A percentile compares a stretch with the other conserved stretches of the same genome.
Conservation (phyloP, 768 basidiomycete genomes). For the Tylopilus cervinicoccineus region DNA sequence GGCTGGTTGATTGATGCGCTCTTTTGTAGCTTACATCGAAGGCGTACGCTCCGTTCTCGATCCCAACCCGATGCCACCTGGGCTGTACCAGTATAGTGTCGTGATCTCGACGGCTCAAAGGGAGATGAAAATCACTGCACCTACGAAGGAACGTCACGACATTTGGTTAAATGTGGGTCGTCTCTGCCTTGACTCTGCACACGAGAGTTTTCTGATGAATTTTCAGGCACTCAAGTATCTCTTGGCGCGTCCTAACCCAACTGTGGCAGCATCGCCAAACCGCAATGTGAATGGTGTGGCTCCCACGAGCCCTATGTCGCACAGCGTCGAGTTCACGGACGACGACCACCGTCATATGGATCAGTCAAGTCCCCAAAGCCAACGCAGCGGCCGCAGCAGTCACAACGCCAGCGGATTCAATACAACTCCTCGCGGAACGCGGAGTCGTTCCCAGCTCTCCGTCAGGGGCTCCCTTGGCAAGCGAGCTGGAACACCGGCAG, state of each 20-base stretch:
- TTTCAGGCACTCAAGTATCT: constrained; percentile 87
- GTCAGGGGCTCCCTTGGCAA: constrained; percentile 71
- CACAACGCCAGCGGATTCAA: constrained; percentile 64
- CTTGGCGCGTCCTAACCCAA: constrained; percentile 62
- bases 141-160: constrained; percentile 92
- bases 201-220: constrained; percentile 7
- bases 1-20: constrained; percentile 1
- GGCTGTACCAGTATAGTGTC: constrained; percentile 88
- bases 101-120: constrained; percentile 89
- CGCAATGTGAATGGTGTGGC: constrained; percentile 31
- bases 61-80: constrained; percentile 94
- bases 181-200: constrained; percentile 5
- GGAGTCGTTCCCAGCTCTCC: constrained; percentile 78
- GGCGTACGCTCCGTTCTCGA: constrained; percentile 90
- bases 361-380: constrained; percentile 67
- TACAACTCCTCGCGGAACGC: constrained; percentile 71
- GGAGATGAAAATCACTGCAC: constrained; percentile 99
- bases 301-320: constrained; percentile 49
- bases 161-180: constrained; percentile 86
- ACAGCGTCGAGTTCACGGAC: constrained; percentile 41
- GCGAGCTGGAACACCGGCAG: constrained; percentile 85
- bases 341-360: constrained; percentile 46
- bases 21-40: constrained; percentile 78
- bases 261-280: constrained; percentile 21
- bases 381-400: constrained; percentile 61